Evolutionary conservation across 371 early-diverging fungal species (phyloP), one percentile per base, ranked within the genome.

Genomic region (Rhizopus arrhizus): DNA sequence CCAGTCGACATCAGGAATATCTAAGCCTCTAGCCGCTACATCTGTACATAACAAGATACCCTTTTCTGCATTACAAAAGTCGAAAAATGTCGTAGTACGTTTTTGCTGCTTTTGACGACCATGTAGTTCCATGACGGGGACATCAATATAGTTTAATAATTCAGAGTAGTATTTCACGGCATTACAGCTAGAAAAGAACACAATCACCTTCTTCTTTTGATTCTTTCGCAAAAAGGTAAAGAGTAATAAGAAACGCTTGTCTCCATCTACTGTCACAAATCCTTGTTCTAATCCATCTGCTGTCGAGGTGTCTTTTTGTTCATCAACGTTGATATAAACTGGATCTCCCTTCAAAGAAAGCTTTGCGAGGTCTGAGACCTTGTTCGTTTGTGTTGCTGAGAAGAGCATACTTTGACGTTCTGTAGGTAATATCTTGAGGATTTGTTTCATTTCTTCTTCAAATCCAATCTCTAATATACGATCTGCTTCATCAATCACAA

Each of bases 401-500:
- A 99, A 99, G 32, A 99, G 84, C 89, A 98, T 88, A n/a, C 95
- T 93, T 75, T 98, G 97, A 62, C 97, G 94, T 50, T 82, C 80
- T 60, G 74, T 64, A 42, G 94, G 94, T 53, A 98, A 80, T 53
- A 94, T 85, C 69, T 91, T 90, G 72, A 97, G 85, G 61, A 99
- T 98, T 63, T 94, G 91, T 72, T 92, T 92, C 96, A 98, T 97
- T 80, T 98, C 97, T 64, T 96, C 95, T 79, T 97, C 98, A 74
- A 99, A 99, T 59, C 99, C 99, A 70, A 92, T 91, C 74, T 99
- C 97, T 66, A 98, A 78, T 69, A 97, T 94, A 64, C 98, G 95
- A 75, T 99, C 99, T 36, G 98, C 99, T 80, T 99, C 99, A 78
- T 99, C 99, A 68, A 99, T 94, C 36, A 97, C 87, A 68, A 98